phyloP scores from a whole-genome alignment of 1,139 yeast genomes.

The Williopsis jadinii region DNA sequence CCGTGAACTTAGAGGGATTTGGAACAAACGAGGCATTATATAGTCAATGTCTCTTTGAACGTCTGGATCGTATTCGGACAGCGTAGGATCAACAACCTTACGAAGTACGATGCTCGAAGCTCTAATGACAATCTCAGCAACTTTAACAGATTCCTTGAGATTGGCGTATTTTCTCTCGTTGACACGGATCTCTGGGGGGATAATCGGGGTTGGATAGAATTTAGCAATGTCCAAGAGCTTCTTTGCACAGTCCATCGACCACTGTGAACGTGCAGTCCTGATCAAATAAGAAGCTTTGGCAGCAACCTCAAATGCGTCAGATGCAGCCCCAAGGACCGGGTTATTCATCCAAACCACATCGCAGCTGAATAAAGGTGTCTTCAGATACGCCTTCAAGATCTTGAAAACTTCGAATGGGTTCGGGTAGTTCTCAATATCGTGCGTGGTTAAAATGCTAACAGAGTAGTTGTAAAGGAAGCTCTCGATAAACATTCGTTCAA shows the following conservation, averaged over 20 bases:
- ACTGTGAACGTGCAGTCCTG: slow-evolving; percentile 20
- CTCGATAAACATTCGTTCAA: slow-evolving; percentile 30
- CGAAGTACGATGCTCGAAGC: slow-evolving; percentile 14
- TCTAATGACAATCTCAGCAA: slow-evolving; percentile 15
- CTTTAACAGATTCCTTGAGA: slow-evolving; percentile 13
- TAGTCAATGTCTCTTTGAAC: slow-evolving; percentile 12
- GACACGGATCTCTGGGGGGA: slow-evolving; percentile 1
- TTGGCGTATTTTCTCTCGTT: slow-evolving; percentile 8
- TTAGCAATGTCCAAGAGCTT: slow-evolving; percentile 14
- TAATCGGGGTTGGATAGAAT: slow-evolving; percentile 5
- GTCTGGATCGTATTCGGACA: slow-evolving; percentile 1
- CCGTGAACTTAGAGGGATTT: slow-evolving; percentile 4
- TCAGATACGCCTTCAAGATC: slow-evolving; percentile 25
- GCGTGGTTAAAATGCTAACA: slow-evolving; percentile 24
- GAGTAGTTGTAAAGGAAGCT: slow-evolving; percentile 34
- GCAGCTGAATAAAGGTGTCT: slow-evolving; percentile 27
- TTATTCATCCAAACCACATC: slow-evolving; percentile 30
- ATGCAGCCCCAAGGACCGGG: slow-evolving; percentile 31
- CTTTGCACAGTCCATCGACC: slow-evolving; percentile 7
- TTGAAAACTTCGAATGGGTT: slow-evolving; percentile 32
- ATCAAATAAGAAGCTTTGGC: slow-evolving; percentile 36
- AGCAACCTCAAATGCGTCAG: slow-evolving; percentile 31
- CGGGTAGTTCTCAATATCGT: slow-evolving; percentile 26
- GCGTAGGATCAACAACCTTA: slow-evolving; percentile 9
- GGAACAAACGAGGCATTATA: slow-evolving; percentile 4